Base-by-base conservation (phyloP, 805 yeast genomes). In the Maudiozyma bulderi region DNA sequence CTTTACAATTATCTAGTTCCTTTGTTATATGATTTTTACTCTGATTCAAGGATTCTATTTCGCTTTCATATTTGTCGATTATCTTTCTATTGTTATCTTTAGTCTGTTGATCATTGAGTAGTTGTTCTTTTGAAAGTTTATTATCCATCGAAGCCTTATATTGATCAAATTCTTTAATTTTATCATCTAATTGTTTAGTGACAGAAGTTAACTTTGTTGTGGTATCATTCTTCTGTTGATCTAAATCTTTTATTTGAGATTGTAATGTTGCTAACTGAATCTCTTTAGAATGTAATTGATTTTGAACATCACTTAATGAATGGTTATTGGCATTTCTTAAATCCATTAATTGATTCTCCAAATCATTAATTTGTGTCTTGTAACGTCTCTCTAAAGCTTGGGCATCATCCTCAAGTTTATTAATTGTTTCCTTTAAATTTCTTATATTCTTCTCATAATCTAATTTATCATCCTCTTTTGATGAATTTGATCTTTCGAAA, bases 391-490 rank as follows among this genome's bases (percentile, higher is more conserved):
- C 44, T 15, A 15, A 15, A 31, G 7, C 5, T n/a, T 31, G 44
- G 3, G 14, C n/a, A 14, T 42, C 44, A 14, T 42, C 37, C 5
- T 42, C 37, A 31, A 42, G 37, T 31, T 42, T 30, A 20, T 30
- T 5, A 9, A 42, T 42, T n/a, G 37, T 42, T 15, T 42, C 35
- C 8, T 30, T 43, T 13, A 43, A 38, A 11, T 38, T 26, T 15
- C 46, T 34, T 33, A 46, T 40, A 11, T 49, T 39, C 10, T n/a
- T 33, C 9, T 48, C 46, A 6, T 32, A 20, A 28, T 28, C 14
- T 3, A 34, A 26, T 10, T 40, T 40, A 39, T 47, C 39, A 33
- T 50, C 38, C 30, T 51, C 52, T 28, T 26, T 10, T 5, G 31
- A 33, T 5, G 39, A 20, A 26, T 8, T 13, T 28, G 33, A 32